A percentile compares a stretch with the other conserved stretches of the same genome.
phyloP scores from a whole-genome alignment of 805 yeast genomes.

The Ogataea haglerorum region DNA sequence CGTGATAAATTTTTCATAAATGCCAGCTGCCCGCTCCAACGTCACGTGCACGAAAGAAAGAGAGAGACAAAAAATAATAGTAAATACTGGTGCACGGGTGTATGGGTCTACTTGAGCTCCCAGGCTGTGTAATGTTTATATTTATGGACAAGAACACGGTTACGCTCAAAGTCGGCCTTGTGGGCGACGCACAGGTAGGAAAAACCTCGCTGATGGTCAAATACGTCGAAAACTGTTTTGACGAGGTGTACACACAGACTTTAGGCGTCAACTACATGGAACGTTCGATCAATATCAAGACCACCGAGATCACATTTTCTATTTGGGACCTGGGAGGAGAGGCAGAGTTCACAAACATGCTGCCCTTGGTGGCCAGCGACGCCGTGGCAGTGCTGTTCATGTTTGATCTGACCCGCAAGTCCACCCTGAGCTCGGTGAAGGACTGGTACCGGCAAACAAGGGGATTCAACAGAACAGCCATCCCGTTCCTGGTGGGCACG shows the following conservation, averaged over 20 bases:
- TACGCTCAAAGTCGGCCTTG: constrained; percentile 81
- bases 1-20: constrained; percentile 15
- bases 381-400: constrained; percentile 88
- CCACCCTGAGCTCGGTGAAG: constrained; percentile 81
- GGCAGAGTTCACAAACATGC: constrained; percentile 90
- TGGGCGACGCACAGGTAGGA: constrained; percentile 96
- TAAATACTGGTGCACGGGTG: neutral
- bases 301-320: constrained; percentile 84
- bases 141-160: constrained; percentile 38
- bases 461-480: constrained; percentile 85
- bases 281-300: constrained; percentile 75
- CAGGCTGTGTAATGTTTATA: constrained; percentile 13
- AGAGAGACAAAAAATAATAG: too few relatives aligned
- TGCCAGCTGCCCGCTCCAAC: neutral
- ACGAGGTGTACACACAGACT: constrained; percentile 89
- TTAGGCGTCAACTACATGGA: constrained; percentile 95
- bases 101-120: too few relatives aligned
- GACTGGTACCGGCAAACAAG: constrained; percentile 95
- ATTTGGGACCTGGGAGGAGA: constrained; percentile 98
- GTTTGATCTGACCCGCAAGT: constrained; percentile 85
- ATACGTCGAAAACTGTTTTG: constrained; percentile 92
- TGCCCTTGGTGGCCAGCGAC: constrained; percentile 86
- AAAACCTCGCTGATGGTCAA: constrained; percentile 95
- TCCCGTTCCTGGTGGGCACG: constrained; percentile 89
- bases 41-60: constrained; percentile 4